Evolutionary conservation across 2,329 filamentous ascomycete genomes (phyloP).

Genomic region (Microsporum audouinii): DNA sequence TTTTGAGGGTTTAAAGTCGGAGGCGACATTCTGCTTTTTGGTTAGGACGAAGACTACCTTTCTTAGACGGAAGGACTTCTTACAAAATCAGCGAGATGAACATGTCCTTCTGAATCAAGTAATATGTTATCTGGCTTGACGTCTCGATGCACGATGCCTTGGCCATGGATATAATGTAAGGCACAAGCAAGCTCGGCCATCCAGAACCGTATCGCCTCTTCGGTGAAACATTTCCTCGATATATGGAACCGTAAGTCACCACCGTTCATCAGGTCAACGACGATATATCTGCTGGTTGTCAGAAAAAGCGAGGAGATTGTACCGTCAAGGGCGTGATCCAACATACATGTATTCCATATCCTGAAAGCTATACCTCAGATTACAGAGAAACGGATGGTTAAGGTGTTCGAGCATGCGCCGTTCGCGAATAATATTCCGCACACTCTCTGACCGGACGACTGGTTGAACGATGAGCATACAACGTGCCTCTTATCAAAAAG

Average conservation of each 20-base stretch:
- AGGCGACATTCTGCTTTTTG: slow-evolving; percentile 71
- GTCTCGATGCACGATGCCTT: slow-evolving; percentile 82
- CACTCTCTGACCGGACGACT: slow-evolving; percentile 96
- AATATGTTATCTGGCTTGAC: slow-evolving; percentile 88
- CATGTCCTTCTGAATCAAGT: slow-evolving; percentile 78
- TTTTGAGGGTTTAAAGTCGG: slow-evolving; percentile 74
- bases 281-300: slow-evolving; percentile 56
- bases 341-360: slow-evolving; percentile 96
- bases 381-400: slow-evolving; percentile 96
- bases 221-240: slow-evolving; percentile 92
- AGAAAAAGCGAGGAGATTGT: slow-evolving; percentile 12
- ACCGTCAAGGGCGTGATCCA: not conserved
- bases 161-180: slow-evolving; percentile 70
- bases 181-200: slow-evolving; percentile 90
- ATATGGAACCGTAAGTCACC: slow-evolving; percentile 97
- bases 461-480: slow-evolving; percentile 11
- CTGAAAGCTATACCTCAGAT: slow-evolving; percentile 96
- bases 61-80: slow-evolving; percentile 27
- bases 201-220: slow-evolving; percentile 95
- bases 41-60: not conserved
- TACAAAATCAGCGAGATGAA: slow-evolving; percentile 96
- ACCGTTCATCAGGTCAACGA: slow-evolving; percentile 96
- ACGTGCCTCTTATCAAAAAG: not conserved
- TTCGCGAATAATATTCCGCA: slow-evolving; percentile 95
- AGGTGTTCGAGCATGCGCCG: slow-evolving; percentile 95